A percentile compares a stretch with the other conserved stretches of the same genome.
Evolutionary conservation across 306 rosid genomes (phyloP).

Genomic region (Vigna angularis): DNA sequence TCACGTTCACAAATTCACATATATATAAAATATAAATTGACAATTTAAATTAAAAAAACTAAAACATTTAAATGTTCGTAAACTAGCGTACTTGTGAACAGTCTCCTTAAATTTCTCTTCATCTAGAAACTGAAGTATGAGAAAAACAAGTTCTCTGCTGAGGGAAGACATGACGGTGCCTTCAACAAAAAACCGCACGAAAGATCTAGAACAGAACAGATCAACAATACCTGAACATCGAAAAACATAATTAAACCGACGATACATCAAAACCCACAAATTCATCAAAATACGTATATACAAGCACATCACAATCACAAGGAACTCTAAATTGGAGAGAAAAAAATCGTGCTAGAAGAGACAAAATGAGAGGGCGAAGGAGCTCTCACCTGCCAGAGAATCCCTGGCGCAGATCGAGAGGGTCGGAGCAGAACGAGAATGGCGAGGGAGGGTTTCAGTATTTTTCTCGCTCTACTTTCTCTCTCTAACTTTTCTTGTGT

Average conservation of each 20-base stretch:
- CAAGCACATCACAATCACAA: constrained; percentile 27
- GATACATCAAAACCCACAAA: constrained; percentile 9
- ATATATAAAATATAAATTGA: constrained; percentile 37
- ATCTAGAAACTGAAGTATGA: constrained; percentile 98
- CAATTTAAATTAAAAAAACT: background rate
- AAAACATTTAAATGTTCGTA: background rate
- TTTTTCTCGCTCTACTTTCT: constrained; percentile 73
- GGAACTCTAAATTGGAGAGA: constrained; percentile 23
- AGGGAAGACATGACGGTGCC: constrained; percentile 87
- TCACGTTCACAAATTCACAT: constrained; percentile 52
- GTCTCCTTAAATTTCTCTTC: constrained; percentile 99
- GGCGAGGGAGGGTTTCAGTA: constrained; percentile 53
- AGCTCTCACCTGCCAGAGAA: constrained; percentile 53
- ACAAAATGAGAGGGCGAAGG: constrained; percentile 39
- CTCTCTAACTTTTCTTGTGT: constrained; percentile 66
- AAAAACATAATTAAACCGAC: constrained; percentile 48
- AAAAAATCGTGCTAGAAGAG: constrained; percentile 38
- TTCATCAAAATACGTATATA: background rate
- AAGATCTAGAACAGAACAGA: constrained; percentile 65
- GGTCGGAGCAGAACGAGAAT: constrained; percentile 48
- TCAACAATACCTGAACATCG: constrained; percentile 61
- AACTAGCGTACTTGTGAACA: constrained; percentile 80
- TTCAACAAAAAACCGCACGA: constrained; percentile 41
- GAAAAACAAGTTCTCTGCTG: constrained; percentile 98
- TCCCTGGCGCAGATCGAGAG: constrained; percentile 79